Base-by-base conservation (phyloP, 2,329 filamentous ascomycete genomes). In the Aspergillus udagawae region DNA sequence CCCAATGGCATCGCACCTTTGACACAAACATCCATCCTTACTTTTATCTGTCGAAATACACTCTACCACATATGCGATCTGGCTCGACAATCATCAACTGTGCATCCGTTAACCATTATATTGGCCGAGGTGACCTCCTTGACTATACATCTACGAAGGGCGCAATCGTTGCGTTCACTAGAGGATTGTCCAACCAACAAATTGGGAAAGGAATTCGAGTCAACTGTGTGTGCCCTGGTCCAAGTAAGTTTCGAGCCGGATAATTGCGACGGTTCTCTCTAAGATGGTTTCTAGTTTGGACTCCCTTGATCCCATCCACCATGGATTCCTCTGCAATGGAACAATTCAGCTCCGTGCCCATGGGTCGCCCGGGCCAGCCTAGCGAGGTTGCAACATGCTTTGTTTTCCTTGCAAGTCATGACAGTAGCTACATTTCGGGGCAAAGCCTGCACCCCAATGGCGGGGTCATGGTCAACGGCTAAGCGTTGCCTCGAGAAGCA, bases 1-100 rank as follows among this genome's bases (percentile, higher is more conserved):
- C 91, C 4, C 90, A 94, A 76, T 94, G 89, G 90, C 66, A 87
- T 52, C 80, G 86, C 58, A 93, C 89, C 0, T 93, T 95, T 76
- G 81, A 91, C 73, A 90, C 86, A 50, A 95, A 94, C 76, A 92
- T 94, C 67, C 88, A 93, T 73, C 83, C 88, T 3, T 88, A 86
- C 78, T 94, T 92, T 80, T 93, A 86, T 77, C 79, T 93, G 38
- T 82, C 89, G 59, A 94, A 94, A 73, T 91, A 92, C 68, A 76
- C 82, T 12, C 79, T 94, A 10, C 86, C 85, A 0, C 87, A 92
- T 73, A 89, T 94, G 85, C 83, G 84, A 68, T 72, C 74, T n/a
- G 90, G 91, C 38, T 82, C 85, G 55, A 86, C 85, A 27, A 91
- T 95, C 71, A 91, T 95, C 81, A 94, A 93, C 78, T 92, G 91